Conservation (phyloP, 2,329 filamentous ascomycete genomes). For the Ilyonectria robusta region DNA sequence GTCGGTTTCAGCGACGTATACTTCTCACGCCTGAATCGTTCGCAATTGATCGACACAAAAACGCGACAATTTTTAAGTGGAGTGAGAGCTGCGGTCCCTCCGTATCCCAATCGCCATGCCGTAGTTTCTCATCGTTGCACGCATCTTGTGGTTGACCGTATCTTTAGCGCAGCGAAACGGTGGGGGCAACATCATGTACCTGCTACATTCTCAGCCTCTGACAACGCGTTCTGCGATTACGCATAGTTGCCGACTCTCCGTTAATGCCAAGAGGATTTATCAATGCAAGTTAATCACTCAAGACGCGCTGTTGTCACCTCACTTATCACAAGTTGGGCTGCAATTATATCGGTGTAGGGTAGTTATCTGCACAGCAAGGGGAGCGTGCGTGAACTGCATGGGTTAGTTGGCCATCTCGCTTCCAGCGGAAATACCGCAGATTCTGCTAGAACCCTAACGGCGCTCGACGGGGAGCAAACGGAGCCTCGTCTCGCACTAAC, state of each 20-base stretch:
- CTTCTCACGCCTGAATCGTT: not conserved
- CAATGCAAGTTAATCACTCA: not conserved
- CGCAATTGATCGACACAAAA: not conserved
- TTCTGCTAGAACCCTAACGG: not conserved
- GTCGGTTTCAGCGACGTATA: not conserved
- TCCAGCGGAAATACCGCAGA: not conserved
- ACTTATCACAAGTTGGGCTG: not conserved
- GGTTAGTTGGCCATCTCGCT: not conserved
- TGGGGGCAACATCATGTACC: not conserved
- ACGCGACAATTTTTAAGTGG: conserved; percentile 1
- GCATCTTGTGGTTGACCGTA: not conserved
- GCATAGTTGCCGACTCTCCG: not conserved
- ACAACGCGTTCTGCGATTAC: not conserved
- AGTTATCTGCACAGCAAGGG: not conserved
- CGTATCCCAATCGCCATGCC: not conserved
- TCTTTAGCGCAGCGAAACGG: not conserved
- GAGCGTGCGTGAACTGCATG: not conserved
- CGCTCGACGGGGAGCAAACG: not conserved
- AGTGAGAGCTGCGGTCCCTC: not conserved
- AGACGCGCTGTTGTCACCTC: not conserved
- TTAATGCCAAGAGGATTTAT: not conserved
- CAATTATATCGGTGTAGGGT: not conserved
- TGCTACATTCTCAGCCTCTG: not conserved
- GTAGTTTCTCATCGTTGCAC: not conserved
- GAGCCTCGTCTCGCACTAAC: not conserved